These are phyloP conservation scores for Lactifluus volemus DNA, from an alignment of 768 basidiomycete genomes.

Conservation along the genomic window DNA sequence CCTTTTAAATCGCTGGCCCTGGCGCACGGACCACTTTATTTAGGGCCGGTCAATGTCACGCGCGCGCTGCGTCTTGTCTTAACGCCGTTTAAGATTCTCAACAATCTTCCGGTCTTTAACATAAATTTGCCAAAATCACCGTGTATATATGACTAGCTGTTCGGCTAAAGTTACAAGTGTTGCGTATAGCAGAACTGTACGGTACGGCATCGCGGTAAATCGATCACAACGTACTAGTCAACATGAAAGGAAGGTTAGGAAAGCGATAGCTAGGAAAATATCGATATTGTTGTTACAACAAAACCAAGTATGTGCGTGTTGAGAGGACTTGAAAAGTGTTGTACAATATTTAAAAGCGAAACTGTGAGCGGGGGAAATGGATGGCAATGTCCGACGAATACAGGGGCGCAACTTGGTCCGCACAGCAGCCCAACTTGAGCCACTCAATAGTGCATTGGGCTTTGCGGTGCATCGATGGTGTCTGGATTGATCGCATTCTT, in stretches of 20 bases:
- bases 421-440: slow-evolving; percentile 3
- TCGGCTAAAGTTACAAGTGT: neutral
- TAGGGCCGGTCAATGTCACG: neutral
- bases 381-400: neutral
- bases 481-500: slow-evolving; percentile 21
- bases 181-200: neutral
- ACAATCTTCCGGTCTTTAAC: neutral
- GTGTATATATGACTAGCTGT: slow-evolving; percentile 1
- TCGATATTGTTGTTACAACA: slow-evolving; percentile 7
- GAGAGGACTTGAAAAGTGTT: neutral
- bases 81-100: too few relatives aligned
- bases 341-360: neutral
- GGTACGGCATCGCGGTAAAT: neutral
- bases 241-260: neutral
- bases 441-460: slow-evolving; percentile 21
- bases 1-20: neutral
- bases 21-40: slow-evolving; percentile 21
- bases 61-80: too few relatives aligned
- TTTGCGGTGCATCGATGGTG: slow-evolving; percentile 15
- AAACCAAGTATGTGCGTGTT: neutral
- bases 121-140: neutral
- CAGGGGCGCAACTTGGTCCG: neutral
- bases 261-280: neutral
- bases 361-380: neutral
- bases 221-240: neutral